Conservation (phyloP, 2,329 filamentous ascomycete species). For the Colletotrichum magnum region DNA sequence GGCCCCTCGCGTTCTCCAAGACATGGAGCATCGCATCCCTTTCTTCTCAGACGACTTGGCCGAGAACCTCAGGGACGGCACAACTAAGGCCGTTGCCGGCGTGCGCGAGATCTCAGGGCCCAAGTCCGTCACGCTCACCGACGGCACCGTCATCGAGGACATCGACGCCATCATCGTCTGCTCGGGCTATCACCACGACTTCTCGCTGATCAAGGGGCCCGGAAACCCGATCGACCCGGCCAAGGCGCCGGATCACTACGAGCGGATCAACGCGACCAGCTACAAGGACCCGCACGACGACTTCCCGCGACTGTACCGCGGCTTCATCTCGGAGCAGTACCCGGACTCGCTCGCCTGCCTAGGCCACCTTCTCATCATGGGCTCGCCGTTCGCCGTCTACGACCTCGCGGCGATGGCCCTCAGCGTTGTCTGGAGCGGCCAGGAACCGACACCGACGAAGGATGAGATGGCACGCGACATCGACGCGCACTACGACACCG, state of each 20-base stretch:
- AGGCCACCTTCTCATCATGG: slow-evolving; percentile 45
- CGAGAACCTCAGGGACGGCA: slow-evolving; percentile 46
- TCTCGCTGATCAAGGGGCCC: slow-evolving; percentile 47
- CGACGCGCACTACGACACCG: slow-evolving; percentile 46
- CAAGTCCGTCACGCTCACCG: slow-evolving; percentile 46
- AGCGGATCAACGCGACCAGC: slow-evolving; percentile 43
- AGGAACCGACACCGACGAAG: slow-evolving; percentile 41
- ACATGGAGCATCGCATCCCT: slow-evolving; percentile 45
- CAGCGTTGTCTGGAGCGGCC: slow-evolving; percentile 47
- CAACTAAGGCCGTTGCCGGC: slow-evolving; percentile 46
- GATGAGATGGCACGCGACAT: slow-evolving; percentile 47
- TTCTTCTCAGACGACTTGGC: slow-evolving; percentile 49
- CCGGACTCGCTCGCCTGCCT: slow-evolving; percentile 50
- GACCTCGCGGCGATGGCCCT: slow-evolving; percentile 51
- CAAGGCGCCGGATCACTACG: slow-evolving; percentile 46
- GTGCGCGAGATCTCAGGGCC: slow-evolving; percentile 49
- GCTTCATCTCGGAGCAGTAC: slow-evolving; percentile 50
- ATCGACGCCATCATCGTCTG: slow-evolving; percentile 52
- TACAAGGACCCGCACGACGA: slow-evolving; percentile 43
- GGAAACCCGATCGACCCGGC: slow-evolving; percentile 47
- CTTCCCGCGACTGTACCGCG: slow-evolving; percentile 49
- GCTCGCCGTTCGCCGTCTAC: slow-evolving; percentile 46
- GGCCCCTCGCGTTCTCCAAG: slow-evolving; percentile 9
- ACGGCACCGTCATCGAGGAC: slow-evolving; percentile 49
- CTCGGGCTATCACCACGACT: slow-evolving; percentile 50